Percentiles rank a stretch among this genome's conserved stretches.
Conservation (phyloP, 305 asterid species). For the Salvia sclarea region DNA sequence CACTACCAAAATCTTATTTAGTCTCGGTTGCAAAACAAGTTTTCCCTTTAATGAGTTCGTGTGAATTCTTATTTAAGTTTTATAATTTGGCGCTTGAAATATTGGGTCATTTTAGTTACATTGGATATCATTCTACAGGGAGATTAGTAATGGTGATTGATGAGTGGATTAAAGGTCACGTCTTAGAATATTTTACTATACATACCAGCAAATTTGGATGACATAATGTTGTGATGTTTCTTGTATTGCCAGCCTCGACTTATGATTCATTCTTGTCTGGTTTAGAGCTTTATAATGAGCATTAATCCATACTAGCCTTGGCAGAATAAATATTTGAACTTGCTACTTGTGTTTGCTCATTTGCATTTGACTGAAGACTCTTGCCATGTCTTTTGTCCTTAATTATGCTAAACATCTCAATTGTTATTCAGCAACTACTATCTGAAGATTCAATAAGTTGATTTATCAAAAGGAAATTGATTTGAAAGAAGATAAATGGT, state of each 20-base stretch:
- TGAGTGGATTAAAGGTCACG: not conserved
- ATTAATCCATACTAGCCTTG: not conserved
- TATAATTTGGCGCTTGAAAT: constrained; percentile 14
- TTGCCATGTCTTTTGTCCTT: not conserved
- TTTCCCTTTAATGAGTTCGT: not conserved
- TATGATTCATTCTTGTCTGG: not conserved
- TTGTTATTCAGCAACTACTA: not conserved
- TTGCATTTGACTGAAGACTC: not conserved
- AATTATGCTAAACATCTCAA: not conserved
- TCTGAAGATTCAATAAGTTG: not conserved
- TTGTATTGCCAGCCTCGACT: constrained; percentile 3
- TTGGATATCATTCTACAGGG: not conserved
- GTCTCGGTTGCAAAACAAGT: not conserved
- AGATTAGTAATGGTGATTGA: not conserved
- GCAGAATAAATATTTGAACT: not conserved
- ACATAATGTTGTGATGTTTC: not conserved
- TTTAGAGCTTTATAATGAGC: not conserved
- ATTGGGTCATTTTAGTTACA: not conserved
- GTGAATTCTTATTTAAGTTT: not conserved
- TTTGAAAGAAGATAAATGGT: not conserved
- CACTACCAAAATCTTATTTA: not conserved
- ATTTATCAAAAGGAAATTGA: not conserved
- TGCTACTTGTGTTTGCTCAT: not conserved
- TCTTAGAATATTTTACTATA: not conserved
- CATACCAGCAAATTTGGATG: not conserved